These are phyloP conservation scores for Mortierella sp. DNA, from an alignment of 371 early-diverging fungal species.

Conservation along the genomic window DNA sequence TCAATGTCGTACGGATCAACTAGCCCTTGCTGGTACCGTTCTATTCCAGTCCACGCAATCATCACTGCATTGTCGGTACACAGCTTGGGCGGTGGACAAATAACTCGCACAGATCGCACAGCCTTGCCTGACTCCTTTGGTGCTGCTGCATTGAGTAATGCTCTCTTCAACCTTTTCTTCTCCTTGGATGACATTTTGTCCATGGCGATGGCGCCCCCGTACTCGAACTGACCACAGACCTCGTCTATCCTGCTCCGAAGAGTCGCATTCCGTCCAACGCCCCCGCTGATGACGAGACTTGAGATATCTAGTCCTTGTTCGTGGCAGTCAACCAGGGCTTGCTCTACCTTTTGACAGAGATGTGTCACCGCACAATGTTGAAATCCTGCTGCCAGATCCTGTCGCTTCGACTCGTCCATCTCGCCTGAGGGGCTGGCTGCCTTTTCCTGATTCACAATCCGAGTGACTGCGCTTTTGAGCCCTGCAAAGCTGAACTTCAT, in stretches of 20 bases:
- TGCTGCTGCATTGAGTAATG: conserved; percentile 22
- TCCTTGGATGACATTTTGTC: conserved; percentile 61
- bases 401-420: conserved; percentile 39
- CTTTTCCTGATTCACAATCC: conserved; percentile 62
- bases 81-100: conserved; percentile 82
- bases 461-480: conserved; percentile 75
- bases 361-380: conserved; percentile 77
- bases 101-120: conserved; percentile 64
- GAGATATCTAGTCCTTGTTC: conserved; percentile 60
- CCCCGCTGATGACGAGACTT: conserved; percentile 86
- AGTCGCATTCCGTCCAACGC: conserved; percentile 83
- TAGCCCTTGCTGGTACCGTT: conserved; percentile 72
- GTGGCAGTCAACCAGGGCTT: conserved; percentile 69
- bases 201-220: neutral
- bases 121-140: conserved; percentile 56
- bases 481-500: conserved; percentile 87
- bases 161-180: neutral
- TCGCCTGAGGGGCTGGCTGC: conserved; percentile 3
- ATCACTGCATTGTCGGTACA: conserved; percentile 94
- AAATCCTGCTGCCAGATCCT: conserved; percentile 85
- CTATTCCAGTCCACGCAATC: conserved; percentile 91
- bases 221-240: conserved; percentile 28
- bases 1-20: conserved; percentile 75
- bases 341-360: conserved; percentile 74
- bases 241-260: conserved; percentile 53